Base-by-base conservation (phyloP, 805 yeast species). In the Candida ortonii region DNA sequence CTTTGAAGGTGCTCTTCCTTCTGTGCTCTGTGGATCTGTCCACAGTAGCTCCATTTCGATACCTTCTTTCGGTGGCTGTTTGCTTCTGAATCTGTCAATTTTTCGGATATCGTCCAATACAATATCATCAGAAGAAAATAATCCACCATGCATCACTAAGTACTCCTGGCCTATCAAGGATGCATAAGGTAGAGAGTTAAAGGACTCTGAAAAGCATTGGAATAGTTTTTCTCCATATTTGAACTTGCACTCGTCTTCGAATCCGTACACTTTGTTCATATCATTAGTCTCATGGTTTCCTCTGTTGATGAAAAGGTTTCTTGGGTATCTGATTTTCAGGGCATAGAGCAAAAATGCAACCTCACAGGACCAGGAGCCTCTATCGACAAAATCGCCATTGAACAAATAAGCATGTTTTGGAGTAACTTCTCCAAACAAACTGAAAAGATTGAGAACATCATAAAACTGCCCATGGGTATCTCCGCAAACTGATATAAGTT, bases 281-380 rank as follows among this genome's bases (percentile, higher is more conserved):
- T 85, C 94, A 53, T 84, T 83, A 2, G 97, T 89, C 61, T 93
- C 98, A 61, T 93, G 98, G 59, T 93, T 93, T 17, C 98, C 98
- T 55, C 98, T 73, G 63, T 93, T 93, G 41, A 93, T 59, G 61
- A 64, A 88, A 28, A 90, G 59, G 28, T 72, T 69, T 3, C 64
- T 52, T 11, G 98, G 98, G 52, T 72, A 82, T 21, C 82, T 60
- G 22, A 88, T 67, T 62, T 93, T 93, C 59, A 85, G 72, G 9
- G 80, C 70, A 57, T 84, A 88, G 26, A 86, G 70, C 19, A 83
- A 67, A 29, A 93, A 64, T 2, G 96, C 96, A 29, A 93, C 95
- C 57, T 93, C 98, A 55, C 95, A 85, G 4, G 97, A 87, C 97
- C 98, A 90, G 12, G 95, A 84, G 5, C 98, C 98, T 53, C 98